phyloP scores from a whole-genome alignment of 805 yeast genomes.

The Metschnikowia baotianmanensis region DNA sequence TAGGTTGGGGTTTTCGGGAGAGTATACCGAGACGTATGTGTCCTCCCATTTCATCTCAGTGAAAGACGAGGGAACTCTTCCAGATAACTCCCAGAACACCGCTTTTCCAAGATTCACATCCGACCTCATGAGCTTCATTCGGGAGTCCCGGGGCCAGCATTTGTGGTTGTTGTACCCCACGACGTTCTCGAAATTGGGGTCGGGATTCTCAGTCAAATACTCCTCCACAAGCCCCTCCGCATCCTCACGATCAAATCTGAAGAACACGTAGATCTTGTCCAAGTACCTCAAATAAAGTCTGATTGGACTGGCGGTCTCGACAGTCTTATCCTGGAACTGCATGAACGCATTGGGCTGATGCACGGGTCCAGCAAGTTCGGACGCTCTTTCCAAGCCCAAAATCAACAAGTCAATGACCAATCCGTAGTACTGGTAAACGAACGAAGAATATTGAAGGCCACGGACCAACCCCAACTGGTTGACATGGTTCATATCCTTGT shows the following conservation, averaged over 20 bases:
- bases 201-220: constrained; percentile 80
- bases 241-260: constrained; percentile 71
- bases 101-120: constrained; percentile 94
- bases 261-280: constrained; percentile 77
- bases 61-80: constrained; percentile 74
- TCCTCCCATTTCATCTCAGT: constrained; percentile 76
- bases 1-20: constrained; percentile 85
- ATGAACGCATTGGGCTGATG: constrained; percentile 72
- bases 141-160: constrained; percentile 92
- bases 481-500: constrained; percentile 93
- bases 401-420: constrained; percentile 76
- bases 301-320: constrained; percentile 72
- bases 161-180: constrained; percentile 83
- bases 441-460: constrained; percentile 88
- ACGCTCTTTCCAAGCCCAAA: constrained; percentile 83
- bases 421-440: constrained; percentile 88
- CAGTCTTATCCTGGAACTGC: constrained; percentile 57
- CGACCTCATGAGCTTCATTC: constrained; percentile 87
- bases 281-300: constrained; percentile 77
- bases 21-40: constrained; percentile 82
- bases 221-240: constrained; percentile 74
- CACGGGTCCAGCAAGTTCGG: constrained; percentile 80
- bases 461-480: constrained; percentile 85
- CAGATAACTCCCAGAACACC: constrained; percentile 82
- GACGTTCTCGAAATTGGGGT: constrained; percentile 84